Evolutionary conservation across 2,329 filamentous ascomycete genomes (phyloP).

Genomic region (Ciborinia camelliae): DNA sequence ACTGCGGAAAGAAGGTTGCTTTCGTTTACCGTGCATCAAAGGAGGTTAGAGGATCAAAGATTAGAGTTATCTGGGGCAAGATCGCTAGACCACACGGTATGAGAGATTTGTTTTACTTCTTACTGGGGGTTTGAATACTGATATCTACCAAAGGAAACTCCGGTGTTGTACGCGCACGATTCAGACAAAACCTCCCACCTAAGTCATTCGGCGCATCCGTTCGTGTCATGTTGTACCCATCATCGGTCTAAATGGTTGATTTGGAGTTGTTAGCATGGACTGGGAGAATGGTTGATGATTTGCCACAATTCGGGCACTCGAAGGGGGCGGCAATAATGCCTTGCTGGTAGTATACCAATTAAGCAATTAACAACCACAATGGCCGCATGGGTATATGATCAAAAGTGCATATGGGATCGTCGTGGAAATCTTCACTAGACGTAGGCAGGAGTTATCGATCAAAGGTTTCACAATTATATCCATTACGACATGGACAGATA

Average conservation of each 20-base stretch:
- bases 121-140: slow-evolving; percentile 16
- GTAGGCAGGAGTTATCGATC: slow-evolving; percentile 13
- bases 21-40: slow-evolving; percentile 96
- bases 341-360: slow-evolving; percentile 55
- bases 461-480: slow-evolving; percentile 17
- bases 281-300: slow-evolving; percentile 59
- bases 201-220: slow-evolving; percentile 95
- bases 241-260: slow-evolving; percentile 75
- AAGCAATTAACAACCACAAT: slow-evolving; percentile 41
- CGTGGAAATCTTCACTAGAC: slow-evolving; percentile 22
- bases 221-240: slow-evolving; percentile 97
- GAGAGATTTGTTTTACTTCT: slow-evolving; percentile 31
- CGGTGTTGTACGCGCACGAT: slow-evolving; percentile 96
- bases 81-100: slow-evolving; percentile 92
- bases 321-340: slow-evolving; percentile 49
- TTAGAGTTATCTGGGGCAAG: slow-evolving; percentile 99
- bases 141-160: slow-evolving; percentile 70
- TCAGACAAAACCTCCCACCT: slow-evolving; percentile 91
- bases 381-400: slow-evolving; percentile 15
- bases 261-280: slow-evolving; percentile 48
- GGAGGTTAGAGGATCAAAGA: slow-evolving; percentile 96
- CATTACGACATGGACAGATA: slow-evolving; percentile 2
- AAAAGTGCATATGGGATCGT: slow-evolving; percentile 21
- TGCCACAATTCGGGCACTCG: slow-evolving; percentile 53
- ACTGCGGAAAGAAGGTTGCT: slow-evolving; percentile 97